These are phyloP conservation scores for Nyssa sinensis DNA, from an alignment of 148 eudicot species.

Conservation along the genomic window DNA sequence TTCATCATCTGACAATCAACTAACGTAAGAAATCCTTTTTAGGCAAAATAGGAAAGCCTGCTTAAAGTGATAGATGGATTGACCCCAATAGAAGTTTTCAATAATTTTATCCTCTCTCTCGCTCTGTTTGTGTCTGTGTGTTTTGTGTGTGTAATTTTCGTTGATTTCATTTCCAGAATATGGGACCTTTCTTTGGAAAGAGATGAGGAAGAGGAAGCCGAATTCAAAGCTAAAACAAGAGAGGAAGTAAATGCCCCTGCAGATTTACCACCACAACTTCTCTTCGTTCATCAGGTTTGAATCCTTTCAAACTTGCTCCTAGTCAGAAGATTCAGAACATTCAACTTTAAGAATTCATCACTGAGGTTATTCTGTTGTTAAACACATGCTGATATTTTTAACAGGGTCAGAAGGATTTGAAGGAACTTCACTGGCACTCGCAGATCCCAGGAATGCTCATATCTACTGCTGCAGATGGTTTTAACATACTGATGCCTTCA, in stretches of 20 bases:
- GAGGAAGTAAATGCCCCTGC: conserved; percentile 76
- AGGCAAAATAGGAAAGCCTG: not conserved
- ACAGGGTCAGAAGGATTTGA: conserved; percentile 99
- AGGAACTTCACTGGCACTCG: conserved; percentile 94
- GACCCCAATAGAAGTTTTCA: too few relatives aligned
- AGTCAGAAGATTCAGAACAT: not conserved
- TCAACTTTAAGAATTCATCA: not conserved
- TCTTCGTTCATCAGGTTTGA: conserved; percentile 93
- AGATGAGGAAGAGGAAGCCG: conserved; percentile 97
- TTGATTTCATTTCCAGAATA: conserved; percentile 46
- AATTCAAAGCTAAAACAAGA: conserved; percentile 67
- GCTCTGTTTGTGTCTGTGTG: too few relatives aligned
- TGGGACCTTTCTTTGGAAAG: conserved; percentile 94
- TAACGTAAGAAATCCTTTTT: conserved; percentile 65
- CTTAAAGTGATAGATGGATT: too few relatives aligned
- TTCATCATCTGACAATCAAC: conserved; percentile 85
- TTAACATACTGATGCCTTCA: conserved; percentile 86
- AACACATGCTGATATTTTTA: not conserved
- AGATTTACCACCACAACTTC: conserved; percentile 93
- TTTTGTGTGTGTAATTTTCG: too few relatives aligned
- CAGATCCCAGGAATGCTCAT: conserved; percentile 96
- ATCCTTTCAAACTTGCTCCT: not conserved
- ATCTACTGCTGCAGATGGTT: conserved; percentile 93
- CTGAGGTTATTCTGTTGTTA: not conserved
- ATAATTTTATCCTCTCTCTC: too few relatives aligned